A percentile compares a stretch with the other conserved stretches of the same genome.
These are phyloP conservation scores for Suhomyces bolitotheri DNA, from an alignment of 1,139 yeast species.

Conservation along the genomic window DNA sequence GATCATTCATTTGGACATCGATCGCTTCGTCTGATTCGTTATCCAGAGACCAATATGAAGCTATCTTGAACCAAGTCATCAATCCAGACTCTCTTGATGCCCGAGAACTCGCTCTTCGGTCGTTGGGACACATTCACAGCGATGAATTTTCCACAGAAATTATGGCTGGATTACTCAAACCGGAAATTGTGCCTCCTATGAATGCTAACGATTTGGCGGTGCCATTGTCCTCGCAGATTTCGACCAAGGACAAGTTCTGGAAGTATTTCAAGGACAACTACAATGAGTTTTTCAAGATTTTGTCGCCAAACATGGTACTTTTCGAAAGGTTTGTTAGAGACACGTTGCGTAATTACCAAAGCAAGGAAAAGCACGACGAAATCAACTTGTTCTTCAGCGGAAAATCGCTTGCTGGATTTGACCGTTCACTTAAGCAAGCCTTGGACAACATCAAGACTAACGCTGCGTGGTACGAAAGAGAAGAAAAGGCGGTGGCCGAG, in stretches of 20 bases:
- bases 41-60: constrained; percentile 46
- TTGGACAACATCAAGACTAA: constrained; percentile 54
- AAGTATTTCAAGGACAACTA: constrained; percentile 56
- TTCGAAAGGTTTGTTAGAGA: constrained; percentile 63
- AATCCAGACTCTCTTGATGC: constrained; percentile 66
- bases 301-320: constrained; percentile 59
- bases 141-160: constrained; percentile 37
- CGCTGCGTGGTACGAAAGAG: constrained; percentile 48
- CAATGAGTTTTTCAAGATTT: constrained; percentile 43
- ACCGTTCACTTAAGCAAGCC: constrained; percentile 57
- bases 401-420: constrained; percentile 61
- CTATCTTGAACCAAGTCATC: constrained; percentile 50
- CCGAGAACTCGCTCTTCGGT: constrained; percentile 61
- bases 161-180: constrained; percentile 41
- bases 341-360: constrained; percentile 50
- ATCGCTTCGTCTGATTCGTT: constrained; percentile 43
- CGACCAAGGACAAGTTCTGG: constrained; percentile 56
- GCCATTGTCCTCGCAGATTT: constrained; percentile 52
- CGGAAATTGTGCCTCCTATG: constrained; percentile 60
- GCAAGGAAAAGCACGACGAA: constrained; percentile 43
- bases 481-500: constrained; percentile 25
- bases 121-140: constrained; percentile 59
- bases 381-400: constrained; percentile 52
- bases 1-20: constrained; percentile 54
- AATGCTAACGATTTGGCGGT: constrained; percentile 62